Evolutionary conservation across 805 yeast genomes (phyloP).

Genomic region (Blastobotrys chiropterorum): DNA sequence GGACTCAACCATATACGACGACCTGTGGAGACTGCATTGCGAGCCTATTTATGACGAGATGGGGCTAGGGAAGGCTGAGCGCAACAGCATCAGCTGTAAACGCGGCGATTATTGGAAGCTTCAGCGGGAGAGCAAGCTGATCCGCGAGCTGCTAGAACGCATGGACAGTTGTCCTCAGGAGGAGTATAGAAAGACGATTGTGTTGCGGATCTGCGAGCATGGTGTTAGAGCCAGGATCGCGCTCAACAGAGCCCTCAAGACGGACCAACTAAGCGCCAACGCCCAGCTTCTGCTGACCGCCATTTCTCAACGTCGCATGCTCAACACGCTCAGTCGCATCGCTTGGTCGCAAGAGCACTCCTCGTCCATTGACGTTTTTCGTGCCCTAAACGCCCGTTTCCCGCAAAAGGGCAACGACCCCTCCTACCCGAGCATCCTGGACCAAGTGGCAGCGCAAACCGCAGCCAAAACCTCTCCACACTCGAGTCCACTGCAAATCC

Average conservation of each 20-base stretch:
- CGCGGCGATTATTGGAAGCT: neutral
- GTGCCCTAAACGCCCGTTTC: neutral
- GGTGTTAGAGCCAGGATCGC: slow-evolving; percentile 1
- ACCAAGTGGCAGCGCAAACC: neutral
- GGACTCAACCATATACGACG: neutral
- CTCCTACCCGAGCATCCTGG: neutral
- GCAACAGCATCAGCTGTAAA: neutral
- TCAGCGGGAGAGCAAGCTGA: neutral
- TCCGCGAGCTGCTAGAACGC: neutral
- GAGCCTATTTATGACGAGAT: neutral
- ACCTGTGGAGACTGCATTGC: neutral
- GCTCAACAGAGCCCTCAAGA: neutral
- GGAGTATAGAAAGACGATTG: neutral
- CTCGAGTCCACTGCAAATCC: neutral
- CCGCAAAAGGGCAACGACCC: neutral
- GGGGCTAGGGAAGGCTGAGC: neutral
- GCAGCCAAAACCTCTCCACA: neutral
- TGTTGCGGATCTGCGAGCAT: neutral
- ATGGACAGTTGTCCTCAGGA: neutral
- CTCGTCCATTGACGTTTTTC: neutral
- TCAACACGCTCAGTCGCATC: neutral
- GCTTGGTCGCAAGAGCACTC: neutral
- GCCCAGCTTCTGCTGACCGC: neutral
- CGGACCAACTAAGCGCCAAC: neutral
- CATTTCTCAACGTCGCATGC: neutral